Conservation (phyloP, 2,329 filamentous ascomycete genomes). For the Pseudomassariella vexata region DNA sequence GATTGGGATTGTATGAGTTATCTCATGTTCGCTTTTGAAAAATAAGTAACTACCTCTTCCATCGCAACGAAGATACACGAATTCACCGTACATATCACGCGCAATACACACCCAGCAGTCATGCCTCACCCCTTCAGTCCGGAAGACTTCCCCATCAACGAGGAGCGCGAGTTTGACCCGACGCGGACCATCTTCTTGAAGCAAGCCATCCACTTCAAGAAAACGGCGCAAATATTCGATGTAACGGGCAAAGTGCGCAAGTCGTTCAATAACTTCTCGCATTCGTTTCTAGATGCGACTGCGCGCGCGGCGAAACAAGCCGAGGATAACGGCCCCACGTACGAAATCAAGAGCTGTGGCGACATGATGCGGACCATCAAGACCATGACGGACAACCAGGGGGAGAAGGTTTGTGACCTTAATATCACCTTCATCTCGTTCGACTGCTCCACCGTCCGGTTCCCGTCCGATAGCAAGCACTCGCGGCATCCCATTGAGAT, state of each 20-base stretch:
- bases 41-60: too few species aligned
- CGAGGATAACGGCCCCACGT: slow-evolving; percentile 12
- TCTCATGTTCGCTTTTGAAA: too few species aligned
- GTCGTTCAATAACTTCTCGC: slow-evolving; percentile 22
- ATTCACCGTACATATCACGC: too few species aligned
- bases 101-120: too few species aligned
- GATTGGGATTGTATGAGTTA: too few species aligned
- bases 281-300: slow-evolving; percentile 21
- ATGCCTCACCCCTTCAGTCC: slow-evolving; percentile 27
- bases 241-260: slow-evolving; percentile 17
- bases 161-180: slow-evolving; percentile 16
- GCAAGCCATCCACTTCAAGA: slow-evolving; percentile 27
- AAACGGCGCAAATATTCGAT: slow-evolving; percentile 20
- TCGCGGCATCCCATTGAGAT: slow-evolving; percentile 25
- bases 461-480: slow-evolving; percentile 21
- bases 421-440: slow-evolving; percentile 30
- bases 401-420: slow-evolving; percentile 22
- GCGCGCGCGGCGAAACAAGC: slow-evolving; percentile 14
- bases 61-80: too few species aligned
- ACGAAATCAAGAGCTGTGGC: slow-evolving; percentile 22
- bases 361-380: slow-evolving; percentile 31
- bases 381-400: slow-evolving; percentile 20
- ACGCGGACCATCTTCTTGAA: slow-evolving; percentile 23
- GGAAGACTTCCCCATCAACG: slow-evolving; percentile 27
- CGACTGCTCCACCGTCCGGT: slow-evolving; percentile 20